A percentile compares a stretch with the other conserved stretches of the same genome.
phyloP scores from a whole-genome alignment of 768 basidiomycete genomes.

The Amanita thiersii region DNA sequence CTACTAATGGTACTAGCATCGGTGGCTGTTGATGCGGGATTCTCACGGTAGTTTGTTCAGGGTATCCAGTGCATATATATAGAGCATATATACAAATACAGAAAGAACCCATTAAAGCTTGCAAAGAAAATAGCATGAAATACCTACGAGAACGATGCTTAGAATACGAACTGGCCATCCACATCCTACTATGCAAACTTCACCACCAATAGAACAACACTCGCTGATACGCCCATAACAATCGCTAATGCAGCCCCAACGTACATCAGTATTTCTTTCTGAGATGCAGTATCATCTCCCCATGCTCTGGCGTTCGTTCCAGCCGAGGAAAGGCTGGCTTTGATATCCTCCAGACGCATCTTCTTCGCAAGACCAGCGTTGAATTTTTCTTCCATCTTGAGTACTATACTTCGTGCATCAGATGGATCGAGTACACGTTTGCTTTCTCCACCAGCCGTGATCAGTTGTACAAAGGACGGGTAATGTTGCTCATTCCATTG shows the following conservation, averaged over 20 bases:
- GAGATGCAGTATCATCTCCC: not conserved
- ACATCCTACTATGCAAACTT: slow-evolving; percentile 2
- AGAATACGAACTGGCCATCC: too few species aligned
- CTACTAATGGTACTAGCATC: too few species aligned
- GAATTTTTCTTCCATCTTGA: slow-evolving; percentile 34
- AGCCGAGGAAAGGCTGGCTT: slow-evolving; percentile 8
- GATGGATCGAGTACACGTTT: slow-evolving; percentile 29
- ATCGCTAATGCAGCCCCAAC: slow-evolving; percentile 19
- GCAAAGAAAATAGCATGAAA: too few species aligned
- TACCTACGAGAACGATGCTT: too few species aligned
- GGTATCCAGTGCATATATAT: too few species aligned
- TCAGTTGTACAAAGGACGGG: slow-evolving; percentile 73
- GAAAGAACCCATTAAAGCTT: too few species aligned
- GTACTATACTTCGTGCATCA: slow-evolving; percentile 52
- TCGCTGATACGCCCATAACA: slow-evolving; percentile 16
- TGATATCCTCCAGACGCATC: slow-evolving; percentile 21
- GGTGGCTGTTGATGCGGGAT: too few species aligned
- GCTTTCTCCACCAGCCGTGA: slow-evolving; percentile 13
- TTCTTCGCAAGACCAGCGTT: slow-evolving; percentile 25
- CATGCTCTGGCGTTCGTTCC: slow-evolving; percentile 4
- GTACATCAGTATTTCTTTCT: slow-evolving; percentile 21
- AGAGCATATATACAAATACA: too few species aligned
- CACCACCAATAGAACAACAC: slow-evolving; percentile 16
- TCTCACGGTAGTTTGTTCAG: too few species aligned
- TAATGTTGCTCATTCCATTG: slow-evolving; percentile 92